Evolutionary conservation across 164 flowering plant species (phyloP).

Genomic region (Houttuynia cordata): DNA sequence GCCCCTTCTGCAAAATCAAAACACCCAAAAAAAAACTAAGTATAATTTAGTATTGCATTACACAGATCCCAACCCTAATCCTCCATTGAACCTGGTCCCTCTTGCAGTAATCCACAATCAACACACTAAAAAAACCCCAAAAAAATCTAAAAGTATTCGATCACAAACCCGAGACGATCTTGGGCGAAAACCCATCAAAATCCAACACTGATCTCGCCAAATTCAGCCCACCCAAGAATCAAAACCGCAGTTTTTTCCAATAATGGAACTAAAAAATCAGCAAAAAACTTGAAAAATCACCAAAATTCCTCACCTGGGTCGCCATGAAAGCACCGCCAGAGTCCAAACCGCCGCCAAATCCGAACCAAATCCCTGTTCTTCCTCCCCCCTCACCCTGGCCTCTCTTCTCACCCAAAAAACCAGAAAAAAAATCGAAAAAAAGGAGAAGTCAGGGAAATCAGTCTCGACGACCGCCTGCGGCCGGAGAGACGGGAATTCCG

Average conservation of each 20-base stretch:
- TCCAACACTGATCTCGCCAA: neutral
- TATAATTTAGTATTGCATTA: neutral
- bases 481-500: too few species aligned
- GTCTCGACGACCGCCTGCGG: too few species aligned
- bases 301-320: conserved; percentile 22
- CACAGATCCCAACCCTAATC: conserved; percentile 59
- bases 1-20: conserved; percentile 3
- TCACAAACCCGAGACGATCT: neutral
- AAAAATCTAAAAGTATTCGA: conserved; percentile 2
- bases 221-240: conserved; percentile 1
- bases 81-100: conserved; percentile 50
- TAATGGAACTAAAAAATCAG: neutral
- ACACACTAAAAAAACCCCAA: conserved; percentile 1
- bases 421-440: too few species aligned
- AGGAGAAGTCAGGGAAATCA: too few species aligned
- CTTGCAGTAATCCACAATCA: conserved; percentile 1
- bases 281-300: neutral
- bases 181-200: conserved; percentile 3
- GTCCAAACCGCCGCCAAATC: too few species aligned
- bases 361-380: neutral
- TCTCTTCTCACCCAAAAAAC: neutral
- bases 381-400: too few species aligned
- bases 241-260: neutral
- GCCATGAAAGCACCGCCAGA: conserved; percentile 7
- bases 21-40: too few species aligned